Percentiles rank a stretch among this genome's conserved stretches.
These are phyloP conservation scores for Exophiala phaeomuriformis DNA, from an alignment of 2,329 filamentous ascomycete genomes.

Conservation along the genomic window DNA sequence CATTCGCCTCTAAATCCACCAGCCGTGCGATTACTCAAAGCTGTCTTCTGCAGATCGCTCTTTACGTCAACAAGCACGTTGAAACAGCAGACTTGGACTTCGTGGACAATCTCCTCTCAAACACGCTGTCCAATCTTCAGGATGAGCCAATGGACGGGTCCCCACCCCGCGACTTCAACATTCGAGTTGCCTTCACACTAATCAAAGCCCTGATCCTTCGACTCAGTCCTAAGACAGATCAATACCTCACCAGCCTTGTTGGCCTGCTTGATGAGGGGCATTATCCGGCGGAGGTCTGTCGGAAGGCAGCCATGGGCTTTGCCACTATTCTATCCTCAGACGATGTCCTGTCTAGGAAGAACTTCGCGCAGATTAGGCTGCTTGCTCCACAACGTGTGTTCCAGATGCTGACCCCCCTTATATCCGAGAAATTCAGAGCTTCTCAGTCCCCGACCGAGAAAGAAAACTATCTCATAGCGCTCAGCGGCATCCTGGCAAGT, in stretches of 20 bases:
- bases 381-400: constrained; percentile 60
- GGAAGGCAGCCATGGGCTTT: constrained; percentile 51
- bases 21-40: constrained; percentile 16
- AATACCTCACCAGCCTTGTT: constrained; percentile 47
- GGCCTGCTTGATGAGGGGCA: constrained; percentile 39
- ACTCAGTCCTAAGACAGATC: constrained; percentile 41
- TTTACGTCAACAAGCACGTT: constrained; percentile 37
- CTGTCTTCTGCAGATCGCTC: constrained; percentile 29
- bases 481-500: constrained; percentile 54
- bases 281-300: constrained; percentile 39
- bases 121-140: constrained; percentile 17
- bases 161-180: constrained; percentile 34
- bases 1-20: constrained; percentile 18
- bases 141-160: constrained; percentile 18
- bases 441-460: constrained; percentile 40
- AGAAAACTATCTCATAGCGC: constrained; percentile 55
- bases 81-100: constrained; percentile 28
- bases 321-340: constrained; percentile 53
- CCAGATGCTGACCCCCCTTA: constrained; percentile 50
- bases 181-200: constrained; percentile 54
- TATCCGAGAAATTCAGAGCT: constrained; percentile 47
- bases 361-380: constrained; percentile 55
- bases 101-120: constrained; percentile 30
- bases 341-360: constrained; percentile 53
- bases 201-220: constrained; percentile 55